phyloP scores from a whole-genome alignment of 345 rosid species.

The Geranium rotundifolium region DNA sequence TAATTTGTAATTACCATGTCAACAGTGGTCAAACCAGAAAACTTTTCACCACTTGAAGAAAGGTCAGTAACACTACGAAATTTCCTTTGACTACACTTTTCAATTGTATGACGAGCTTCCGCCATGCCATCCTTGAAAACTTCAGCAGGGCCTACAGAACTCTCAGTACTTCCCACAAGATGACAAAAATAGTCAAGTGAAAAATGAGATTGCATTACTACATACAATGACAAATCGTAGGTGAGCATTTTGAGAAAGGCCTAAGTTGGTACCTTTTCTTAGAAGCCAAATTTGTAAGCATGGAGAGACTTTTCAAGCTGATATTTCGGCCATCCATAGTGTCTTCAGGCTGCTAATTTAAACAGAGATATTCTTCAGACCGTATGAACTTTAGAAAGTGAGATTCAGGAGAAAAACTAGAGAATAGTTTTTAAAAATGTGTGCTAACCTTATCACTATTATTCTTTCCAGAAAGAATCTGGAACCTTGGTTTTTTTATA shows the following conservation, averaged over 20 bases:
- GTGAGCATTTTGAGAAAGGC: neutral
- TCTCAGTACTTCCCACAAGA: slow-evolving; percentile 32
- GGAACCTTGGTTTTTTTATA: slow-evolving; percentile 59
- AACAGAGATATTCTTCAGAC: slow-evolving; percentile 4
- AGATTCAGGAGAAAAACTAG: slow-evolving; percentile 2
- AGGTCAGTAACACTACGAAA: slow-evolving; percentile 79
- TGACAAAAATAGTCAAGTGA: slow-evolving; percentile 3
- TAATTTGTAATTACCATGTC: slow-evolving; percentile 56
- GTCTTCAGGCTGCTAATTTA: slow-evolving; percentile 34
- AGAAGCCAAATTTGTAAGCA: slow-evolving; percentile 46
- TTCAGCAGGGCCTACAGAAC: slow-evolving; percentile 27
- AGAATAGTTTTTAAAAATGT: slow-evolving; percentile 1
- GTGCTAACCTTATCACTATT: slow-evolving; percentile 46
- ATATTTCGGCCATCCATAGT: slow-evolving; percentile 27
- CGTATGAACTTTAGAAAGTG: neutral
- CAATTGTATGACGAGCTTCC: slow-evolving; percentile 29
- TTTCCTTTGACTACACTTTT: slow-evolving; percentile 46
- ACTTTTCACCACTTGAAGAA: slow-evolving; percentile 48
- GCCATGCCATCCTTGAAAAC: slow-evolving; percentile 25
- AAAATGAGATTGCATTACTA: neutral
- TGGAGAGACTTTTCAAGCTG: slow-evolving; percentile 34
- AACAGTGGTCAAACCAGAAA: slow-evolving; percentile 31
- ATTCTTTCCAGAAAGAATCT: slow-evolving; percentile 44
- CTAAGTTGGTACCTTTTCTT: slow-evolving; percentile 30
- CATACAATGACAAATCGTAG: neutral